Conservation (phyloP, 306 rosid genomes). For the Myrica gale region DNA sequence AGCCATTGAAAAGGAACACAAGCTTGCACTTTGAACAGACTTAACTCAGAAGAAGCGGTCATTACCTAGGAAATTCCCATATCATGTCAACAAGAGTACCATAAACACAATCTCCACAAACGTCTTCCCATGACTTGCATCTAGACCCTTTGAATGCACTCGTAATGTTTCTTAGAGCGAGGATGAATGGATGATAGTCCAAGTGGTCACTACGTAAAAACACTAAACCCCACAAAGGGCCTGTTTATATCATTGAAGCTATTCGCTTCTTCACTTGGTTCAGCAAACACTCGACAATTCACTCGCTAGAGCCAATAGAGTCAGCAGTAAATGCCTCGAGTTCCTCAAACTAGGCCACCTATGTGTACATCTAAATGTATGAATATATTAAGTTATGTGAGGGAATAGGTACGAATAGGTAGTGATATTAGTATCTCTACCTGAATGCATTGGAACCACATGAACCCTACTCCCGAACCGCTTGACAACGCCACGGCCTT, state of each 20-base stretch:
- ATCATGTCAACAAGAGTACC: no score
- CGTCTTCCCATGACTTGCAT: no score
- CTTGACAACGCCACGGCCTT: constrained; percentile 89
- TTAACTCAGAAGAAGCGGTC: not conserved
- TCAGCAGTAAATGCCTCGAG: no score
- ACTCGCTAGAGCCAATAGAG: not conserved
- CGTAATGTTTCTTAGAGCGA: no score
- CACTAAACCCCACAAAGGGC: not conserved
- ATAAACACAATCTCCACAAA: no score
- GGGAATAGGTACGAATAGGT: not conserved
- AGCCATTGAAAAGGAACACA: not conserved
- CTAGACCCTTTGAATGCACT: no score
- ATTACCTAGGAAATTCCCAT: not conserved
- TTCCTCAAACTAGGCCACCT: not conserved
- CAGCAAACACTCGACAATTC: not conserved
- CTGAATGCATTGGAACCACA: constrained; percentile 97
- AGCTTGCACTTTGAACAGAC: not conserved
- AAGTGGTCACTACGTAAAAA: not conserved
- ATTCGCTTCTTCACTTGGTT: not conserved
- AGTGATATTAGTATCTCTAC: constrained; percentile 29
- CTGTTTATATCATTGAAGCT: not conserved
- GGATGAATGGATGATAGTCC: not conserved
- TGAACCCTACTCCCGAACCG: constrained; percentile 75
- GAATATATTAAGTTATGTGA: not conserved
- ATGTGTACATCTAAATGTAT: not conserved